Evolutionary conservation across 169 alveolate species (phyloP).

Genomic region (Cryptosporidium felis): DNA sequence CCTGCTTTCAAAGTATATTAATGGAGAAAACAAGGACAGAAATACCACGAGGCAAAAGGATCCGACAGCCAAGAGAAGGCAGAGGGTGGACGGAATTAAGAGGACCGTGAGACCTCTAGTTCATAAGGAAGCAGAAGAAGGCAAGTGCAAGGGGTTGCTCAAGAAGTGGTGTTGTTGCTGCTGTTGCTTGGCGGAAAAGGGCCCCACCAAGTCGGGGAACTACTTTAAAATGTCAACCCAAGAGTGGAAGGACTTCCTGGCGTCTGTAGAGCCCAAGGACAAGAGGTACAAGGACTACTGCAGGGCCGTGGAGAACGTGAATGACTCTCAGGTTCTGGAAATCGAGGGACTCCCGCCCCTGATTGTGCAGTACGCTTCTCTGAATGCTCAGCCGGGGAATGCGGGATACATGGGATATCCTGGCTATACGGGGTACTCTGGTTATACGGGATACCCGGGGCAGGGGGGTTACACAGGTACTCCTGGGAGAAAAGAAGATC

Average conservation of each 20-base stretch:
- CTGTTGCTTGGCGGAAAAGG: constrained; percentile 1
- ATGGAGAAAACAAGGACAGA: constrained; percentile 14
- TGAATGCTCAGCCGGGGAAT: neutral
- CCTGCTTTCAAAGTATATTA: constrained; percentile 15
- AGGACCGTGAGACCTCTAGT: constrained; percentile 31
- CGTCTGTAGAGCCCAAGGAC: constrained; percentile 21
- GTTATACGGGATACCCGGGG: too few species aligned
- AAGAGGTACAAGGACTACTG: neutral
- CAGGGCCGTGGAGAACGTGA: neutral
- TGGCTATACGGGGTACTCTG: too few species aligned
- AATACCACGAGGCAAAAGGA: neutral
- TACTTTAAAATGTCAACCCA: constrained; percentile 29
- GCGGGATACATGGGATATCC: too few species aligned
- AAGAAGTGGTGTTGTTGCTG: constrained; percentile 25
- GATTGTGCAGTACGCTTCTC: constrained; percentile 41
- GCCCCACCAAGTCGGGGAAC: constrained; percentile 13
- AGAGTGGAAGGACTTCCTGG: constrained; percentile 53
- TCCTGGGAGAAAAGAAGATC: too few species aligned
- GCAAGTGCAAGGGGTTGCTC: neutral
- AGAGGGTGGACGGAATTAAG: constrained; percentile 20
- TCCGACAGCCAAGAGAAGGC: neutral
- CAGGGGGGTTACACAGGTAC: too few species aligned
- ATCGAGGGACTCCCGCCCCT: constrained; percentile 24
- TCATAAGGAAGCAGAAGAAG: neutral
- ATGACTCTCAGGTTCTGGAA: neutral